Evolutionary conservation across 192 early-diverging fungal species (phyloP).

Genomic region (Radiomyces spectabilis): DNA sequence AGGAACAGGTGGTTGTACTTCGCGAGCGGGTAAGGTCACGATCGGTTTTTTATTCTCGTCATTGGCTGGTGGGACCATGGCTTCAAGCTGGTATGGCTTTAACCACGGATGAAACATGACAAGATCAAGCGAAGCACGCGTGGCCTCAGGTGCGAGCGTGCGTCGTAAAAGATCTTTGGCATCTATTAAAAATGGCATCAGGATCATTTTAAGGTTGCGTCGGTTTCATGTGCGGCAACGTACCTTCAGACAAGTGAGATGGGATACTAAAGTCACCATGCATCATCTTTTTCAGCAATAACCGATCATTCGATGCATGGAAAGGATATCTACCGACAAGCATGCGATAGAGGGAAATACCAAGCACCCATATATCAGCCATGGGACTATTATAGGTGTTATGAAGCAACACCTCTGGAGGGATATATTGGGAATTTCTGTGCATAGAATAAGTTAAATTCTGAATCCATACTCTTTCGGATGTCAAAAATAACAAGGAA

Average conservation of each 20-base stretch:
- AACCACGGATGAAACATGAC: constrained; percentile 30
- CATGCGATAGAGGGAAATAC: constrained; percentile 83
- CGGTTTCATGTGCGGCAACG: neutral
- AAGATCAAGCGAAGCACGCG: constrained; percentile 27
- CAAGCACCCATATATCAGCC: constrained; percentile 85
- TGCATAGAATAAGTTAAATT: constrained; percentile 1
- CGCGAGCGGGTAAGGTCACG: neutral
- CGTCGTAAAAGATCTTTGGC: constrained; percentile 25
- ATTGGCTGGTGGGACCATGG: neutral
- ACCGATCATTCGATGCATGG: constrained; percentile 24
- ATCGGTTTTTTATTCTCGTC: too few species aligned
- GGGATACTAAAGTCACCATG: constrained; percentile 18
- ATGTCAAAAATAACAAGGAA: neutral
- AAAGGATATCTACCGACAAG: constrained; percentile 43
- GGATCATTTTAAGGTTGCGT: neutral
- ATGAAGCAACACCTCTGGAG: constrained; percentile 11
- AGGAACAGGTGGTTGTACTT: neutral
- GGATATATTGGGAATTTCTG: constrained; percentile 17
- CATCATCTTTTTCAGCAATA: constrained; percentile 25
- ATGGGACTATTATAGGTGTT: constrained; percentile 2
- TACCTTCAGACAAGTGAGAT: constrained; percentile 12
- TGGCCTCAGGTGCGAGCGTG: constrained; percentile 23
- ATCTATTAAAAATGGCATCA: constrained; percentile 9
- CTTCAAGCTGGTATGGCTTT: constrained; percentile 12
- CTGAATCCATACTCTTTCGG: too few species aligned